phyloP scores from a whole-genome alignment of 1,284 basidiomycete species.

The Ganoderma multipileum region DNA sequence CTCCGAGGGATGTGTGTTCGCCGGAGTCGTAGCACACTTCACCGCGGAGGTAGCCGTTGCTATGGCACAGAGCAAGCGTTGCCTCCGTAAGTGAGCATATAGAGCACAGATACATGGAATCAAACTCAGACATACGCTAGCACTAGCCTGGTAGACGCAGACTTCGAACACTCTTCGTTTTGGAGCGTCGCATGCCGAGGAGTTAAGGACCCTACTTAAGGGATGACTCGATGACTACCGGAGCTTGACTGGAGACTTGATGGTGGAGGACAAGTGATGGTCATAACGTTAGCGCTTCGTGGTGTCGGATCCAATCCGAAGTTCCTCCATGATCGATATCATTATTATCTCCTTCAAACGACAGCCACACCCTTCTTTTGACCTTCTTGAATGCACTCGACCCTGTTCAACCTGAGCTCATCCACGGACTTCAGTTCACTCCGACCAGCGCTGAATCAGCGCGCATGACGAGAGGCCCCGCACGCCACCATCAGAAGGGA shows the following conservation, averaged over 20 bases:
- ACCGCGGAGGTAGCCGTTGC: background rate
- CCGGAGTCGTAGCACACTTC: background rate
- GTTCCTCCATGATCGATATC: background rate
- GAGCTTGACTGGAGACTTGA: too few species aligned
- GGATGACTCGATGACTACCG: too few species aligned
- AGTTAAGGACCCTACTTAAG: background rate
- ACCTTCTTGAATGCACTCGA: background rate
- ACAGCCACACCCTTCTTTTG: background rate
- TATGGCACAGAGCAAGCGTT: background rate
- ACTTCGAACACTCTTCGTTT: too few species aligned
- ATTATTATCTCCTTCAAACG: background rate
- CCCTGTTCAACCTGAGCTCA: too few species aligned
- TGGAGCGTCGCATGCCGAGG: background rate
- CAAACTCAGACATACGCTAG: background rate
- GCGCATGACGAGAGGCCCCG: background rate
- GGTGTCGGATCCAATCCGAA: background rate
- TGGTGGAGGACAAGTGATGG: background rate
- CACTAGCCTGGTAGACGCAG: background rate
- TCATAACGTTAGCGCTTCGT: background rate
- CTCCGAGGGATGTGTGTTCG: background rate
- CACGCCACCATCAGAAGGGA: constrained; percentile 6
- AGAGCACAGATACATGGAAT: background rate
- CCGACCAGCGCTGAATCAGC: background rate
- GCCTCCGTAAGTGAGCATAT: background rate
- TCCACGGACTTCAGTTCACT: background rate